A percentile compares a stretch with the other conserved stretches of the same genome.
phyloP scores from a whole-genome alignment of 2,329 filamentous ascomycete genomes.

The Zalaria obscura region DNA sequence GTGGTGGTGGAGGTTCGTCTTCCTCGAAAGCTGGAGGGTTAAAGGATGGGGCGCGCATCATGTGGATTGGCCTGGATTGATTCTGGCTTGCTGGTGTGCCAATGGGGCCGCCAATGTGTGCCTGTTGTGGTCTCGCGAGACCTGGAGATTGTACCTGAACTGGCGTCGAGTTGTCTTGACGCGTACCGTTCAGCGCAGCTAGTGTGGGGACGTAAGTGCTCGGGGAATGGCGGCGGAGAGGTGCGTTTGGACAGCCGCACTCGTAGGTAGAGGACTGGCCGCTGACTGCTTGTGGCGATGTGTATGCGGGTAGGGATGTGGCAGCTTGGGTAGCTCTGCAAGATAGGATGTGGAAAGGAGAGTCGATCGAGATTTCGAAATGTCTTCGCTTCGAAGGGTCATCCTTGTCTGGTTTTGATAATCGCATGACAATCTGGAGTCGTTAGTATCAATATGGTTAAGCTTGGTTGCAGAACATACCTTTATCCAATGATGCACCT shows the following conservation, averaged over 20 bases:
- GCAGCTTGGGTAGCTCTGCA: constrained; percentile 89
- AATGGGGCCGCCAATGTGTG: constrained; percentile 25
- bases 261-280: constrained; percentile 27
- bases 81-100: constrained; percentile 24
- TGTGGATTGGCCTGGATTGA: constrained; percentile 61
- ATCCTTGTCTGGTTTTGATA: constrained; percentile 68
- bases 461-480: constrained; percentile 30
- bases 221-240: constrained; percentile 33
- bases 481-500: constrained; percentile 95
- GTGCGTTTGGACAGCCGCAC: constrained; percentile 55
- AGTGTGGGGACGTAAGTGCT: constrained; percentile 40
- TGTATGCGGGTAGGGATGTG: constrained; percentile 72
- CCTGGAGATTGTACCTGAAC: constrained; percentile 23
- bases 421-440: constrained; percentile 70
- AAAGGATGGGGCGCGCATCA: constrained; percentile 71
- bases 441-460: constrained; percentile 4
- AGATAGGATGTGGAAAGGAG: constrained; percentile 82
- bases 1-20: constrained; percentile 57
- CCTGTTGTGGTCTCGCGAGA: constrained; percentile 36
- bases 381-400: constrained; percentile 71
- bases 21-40: constrained; percentile 80
- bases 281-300: constrained; percentile 31
- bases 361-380: constrained; percentile 94
- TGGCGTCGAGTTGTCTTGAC: constrained; percentile 15
- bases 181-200: constrained; percentile 35